A percentile compares a stretch with the other conserved stretches of the same genome.
These are phyloP conservation scores for Candida montana DNA, from an alignment of 805 yeast species.

Conservation along the genomic window DNA sequence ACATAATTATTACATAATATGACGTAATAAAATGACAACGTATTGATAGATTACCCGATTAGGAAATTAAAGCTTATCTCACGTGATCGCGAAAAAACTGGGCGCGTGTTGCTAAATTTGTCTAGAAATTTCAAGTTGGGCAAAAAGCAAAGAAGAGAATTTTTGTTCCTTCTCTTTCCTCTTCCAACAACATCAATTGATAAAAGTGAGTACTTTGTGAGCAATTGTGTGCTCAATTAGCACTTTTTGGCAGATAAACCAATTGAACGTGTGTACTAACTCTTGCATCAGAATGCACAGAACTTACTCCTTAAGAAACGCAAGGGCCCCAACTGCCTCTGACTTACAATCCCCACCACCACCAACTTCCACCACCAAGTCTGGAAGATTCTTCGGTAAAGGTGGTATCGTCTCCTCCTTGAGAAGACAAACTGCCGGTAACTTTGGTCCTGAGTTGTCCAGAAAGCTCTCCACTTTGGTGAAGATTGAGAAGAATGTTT, in stretches of 20 bases:
- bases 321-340: constrained; percentile 96
- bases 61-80: background rate
- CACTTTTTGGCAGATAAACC: too few relatives aligned
- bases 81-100: background rate
- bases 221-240: background rate
- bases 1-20: too few relatives aligned
- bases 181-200: too few relatives aligned
- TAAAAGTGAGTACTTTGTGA: too few relatives aligned
- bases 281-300: constrained; percentile 73
- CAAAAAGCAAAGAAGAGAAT: too few relatives aligned
- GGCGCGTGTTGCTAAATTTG: background rate
- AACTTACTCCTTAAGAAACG: constrained; percentile 93
- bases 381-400: constrained; percentile 82
- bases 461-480: constrained; percentile 69
- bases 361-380: constrained; percentile 85
- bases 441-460: constrained; percentile 75
- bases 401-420: constrained; percentile 53
- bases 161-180: too few relatives aligned
- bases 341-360: constrained; percentile 94
- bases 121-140: too few relatives aligned
- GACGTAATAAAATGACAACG: too few relatives aligned
- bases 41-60: background rate
- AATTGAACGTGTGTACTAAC: background rate
- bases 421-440: constrained; percentile 71
- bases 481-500: constrained; percentile 76